Base-by-base conservation (phyloP, 768 basidiomycete species). In the Agrocybe praecox region DNA sequence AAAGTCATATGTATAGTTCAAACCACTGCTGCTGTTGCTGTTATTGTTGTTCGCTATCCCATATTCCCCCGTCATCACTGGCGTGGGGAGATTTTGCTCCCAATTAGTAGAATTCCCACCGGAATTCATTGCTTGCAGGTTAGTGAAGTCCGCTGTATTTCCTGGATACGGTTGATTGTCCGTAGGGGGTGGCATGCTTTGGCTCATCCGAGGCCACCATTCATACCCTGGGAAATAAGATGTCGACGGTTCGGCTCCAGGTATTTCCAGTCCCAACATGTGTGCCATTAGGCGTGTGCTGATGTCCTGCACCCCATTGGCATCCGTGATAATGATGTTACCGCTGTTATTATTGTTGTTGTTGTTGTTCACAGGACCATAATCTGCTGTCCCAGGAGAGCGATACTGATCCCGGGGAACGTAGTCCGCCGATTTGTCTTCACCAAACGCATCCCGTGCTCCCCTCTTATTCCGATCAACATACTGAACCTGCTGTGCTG, bases 241-340 rank as follows among this genome's bases (percentile, higher is more conserved):
- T 3, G 80, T 79, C 40, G 86, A 85, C 40, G 85, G 77, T 56
- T 87, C 86, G 29, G 86, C 76, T 24, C 85, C 86, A 45, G 84
- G 84, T 57, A 87, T 77, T 66, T 87, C 84, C 21, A 88, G 69
- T 15, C 86, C 87, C 21, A 88, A 71, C 86, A 88, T 88, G 62
- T 87, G 84, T 14, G 87, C 87, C 86, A 88, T 87, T 55, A 88
- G 78, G 46, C 84, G 79, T 32, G 81, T 82, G 58, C 81, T 82
- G 54, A 88, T 73, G 58, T 86, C 86, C 63, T 88, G 87, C 24
- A 86, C 82, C 34, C 84, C 86, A 29, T 71, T 72, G 57, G 70
- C 68, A 52, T 55, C 55, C 47, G 65, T 66, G 14, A 40, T 3
- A 57, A 64, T 62, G 61, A 62, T 46, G 52, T 67, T 53, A 63